Base-by-base conservation (phyloP, 352 stramenopile species). In the Phytophthora sojae region DNA sequence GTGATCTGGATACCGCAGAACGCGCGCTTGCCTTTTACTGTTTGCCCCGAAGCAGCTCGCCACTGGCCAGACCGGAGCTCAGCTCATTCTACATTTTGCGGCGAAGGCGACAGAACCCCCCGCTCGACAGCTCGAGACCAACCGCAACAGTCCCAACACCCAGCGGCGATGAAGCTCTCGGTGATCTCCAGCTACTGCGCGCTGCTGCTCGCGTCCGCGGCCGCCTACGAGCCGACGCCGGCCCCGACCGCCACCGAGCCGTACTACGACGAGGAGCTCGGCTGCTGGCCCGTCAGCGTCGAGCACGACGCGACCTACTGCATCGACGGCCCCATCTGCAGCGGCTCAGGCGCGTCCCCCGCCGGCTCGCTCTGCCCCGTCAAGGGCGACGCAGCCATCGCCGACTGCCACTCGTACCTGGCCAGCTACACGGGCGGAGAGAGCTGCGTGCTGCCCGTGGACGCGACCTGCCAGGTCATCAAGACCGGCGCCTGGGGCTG, bases 401-500 rank as follows among this genome's bases (percentile, higher is more conserved):
- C 54, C 15, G 77, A 91, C 66, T 95, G 87, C 61, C 64, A 86
- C 57, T 69, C 67, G 30, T 81, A 81, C 72, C 53, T 92, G 26
- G 63, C 65, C 68, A 92, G 83, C 77, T 92, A 80, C 69, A 53
- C 37, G 0, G 78, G 80, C 35, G 69, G 50, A 21, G 71, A 79
- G 64, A 82, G 80, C 59, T 95, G 85, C 61, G 72, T 82, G 11
- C 61, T 86, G 17, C 79, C 82, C 7, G 74, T 83, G 6, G 81
- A 92, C 45, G 75, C 85, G 1, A 75, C 73, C 14, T 93, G 84
- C 61, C 55, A 83, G 49, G 83, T 88, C 59, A 89, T 92, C 73
- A 77, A 88, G 54, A 90, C 82, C 0, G 86, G 86, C 15, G 86
- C 82, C 6, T 92, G 82, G 85, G 85, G 85, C 15, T 94, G 86